phyloP scores from a whole-genome alignment of 441 rosid genomes.

The Capsella rubella region DNA sequence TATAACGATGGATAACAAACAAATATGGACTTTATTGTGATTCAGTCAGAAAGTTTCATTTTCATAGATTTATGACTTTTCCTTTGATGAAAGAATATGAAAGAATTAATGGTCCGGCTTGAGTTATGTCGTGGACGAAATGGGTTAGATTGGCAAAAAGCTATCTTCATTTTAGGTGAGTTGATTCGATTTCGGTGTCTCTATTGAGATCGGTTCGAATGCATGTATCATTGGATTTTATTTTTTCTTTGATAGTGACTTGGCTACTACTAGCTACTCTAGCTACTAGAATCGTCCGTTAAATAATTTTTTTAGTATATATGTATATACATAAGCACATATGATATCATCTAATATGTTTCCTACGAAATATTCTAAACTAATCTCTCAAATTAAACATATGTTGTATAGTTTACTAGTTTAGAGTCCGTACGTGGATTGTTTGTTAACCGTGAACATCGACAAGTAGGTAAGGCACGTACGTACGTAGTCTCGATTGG shows the following conservation, averaged over 20 bases:
- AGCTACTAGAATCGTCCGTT: constrained; percentile 29
- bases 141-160: background rate
- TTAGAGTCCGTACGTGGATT: constrained; percentile 37
- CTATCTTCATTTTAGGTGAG: background rate
- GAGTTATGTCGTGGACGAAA: background rate
- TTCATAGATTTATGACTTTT: constrained; percentile 13
- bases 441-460: constrained; percentile 27
- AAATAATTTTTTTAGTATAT: background rate
- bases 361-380: background rate
- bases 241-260: constrained; percentile 3
- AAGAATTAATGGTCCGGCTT: constrained; percentile 9
- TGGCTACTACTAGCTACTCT: constrained; percentile 19
- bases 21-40: constrained; percentile 6
- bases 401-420: constrained; percentile 7
- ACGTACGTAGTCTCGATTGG: constrained; percentile 27
- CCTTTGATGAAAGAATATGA: background rate
- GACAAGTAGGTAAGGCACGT: constrained; percentile 2
- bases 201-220: constrained; percentile 18
- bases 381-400: background rate
- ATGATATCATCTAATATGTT: constrained; percentile 41
- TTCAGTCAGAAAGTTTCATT: background rate
- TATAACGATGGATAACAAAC: constrained; percentile 34
- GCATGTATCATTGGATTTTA: constrained; percentile 15
- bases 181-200: constrained; percentile 14
- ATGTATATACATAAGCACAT: background rate